phyloP scores from a whole-genome alignment of 108 stramenopile species.

The Ochromonas danica region DNA sequence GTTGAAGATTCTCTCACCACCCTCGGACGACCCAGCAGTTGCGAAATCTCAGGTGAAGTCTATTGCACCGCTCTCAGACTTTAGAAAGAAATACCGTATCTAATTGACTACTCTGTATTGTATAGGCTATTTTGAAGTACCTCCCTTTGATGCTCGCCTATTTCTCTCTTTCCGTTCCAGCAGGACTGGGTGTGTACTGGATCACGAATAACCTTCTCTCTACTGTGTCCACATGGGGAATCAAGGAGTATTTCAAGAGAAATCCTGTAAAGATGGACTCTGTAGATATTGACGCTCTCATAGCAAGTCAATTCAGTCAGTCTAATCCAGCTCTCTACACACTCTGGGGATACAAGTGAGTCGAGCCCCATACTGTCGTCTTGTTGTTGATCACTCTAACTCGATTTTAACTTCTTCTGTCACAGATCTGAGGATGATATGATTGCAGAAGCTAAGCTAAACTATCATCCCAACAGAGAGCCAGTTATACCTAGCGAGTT shows the following conservation, averaged over 20 bases:
- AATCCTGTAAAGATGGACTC: not conserved
- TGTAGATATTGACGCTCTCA: not conserved
- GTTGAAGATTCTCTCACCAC: conserved; percentile 37
- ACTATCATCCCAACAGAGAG: not conserved
- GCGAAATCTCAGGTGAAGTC: not conserved
- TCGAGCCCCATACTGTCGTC: not conserved
- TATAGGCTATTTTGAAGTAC: conserved; percentile 73
- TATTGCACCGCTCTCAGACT: not conserved
- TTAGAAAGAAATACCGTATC: not conserved
- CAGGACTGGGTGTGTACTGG: conserved; percentile 92
- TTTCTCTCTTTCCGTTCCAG: conserved; percentile 88
- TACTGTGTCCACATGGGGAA: conserved; percentile 66
- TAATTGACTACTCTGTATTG: not conserved
- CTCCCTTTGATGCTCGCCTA: conserved; percentile 92
- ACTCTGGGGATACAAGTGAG: not conserved
- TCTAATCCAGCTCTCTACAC: not conserved
- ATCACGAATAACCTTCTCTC: conserved; percentile 89
- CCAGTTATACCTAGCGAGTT: not conserved
- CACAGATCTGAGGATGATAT: not conserved
- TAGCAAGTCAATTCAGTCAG: not conserved
- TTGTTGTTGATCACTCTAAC: not conserved
- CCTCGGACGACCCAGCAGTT: not conserved
- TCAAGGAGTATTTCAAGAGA: conserved; percentile 4
- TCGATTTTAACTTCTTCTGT: not conserved
- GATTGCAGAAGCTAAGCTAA: not conserved